Evolutionary conservation across 352 stramenopile genomes (phyloP), one percentile per base, ranked within the genome.

Genomic region (Phytophthora macrochlamydospora): DNA sequence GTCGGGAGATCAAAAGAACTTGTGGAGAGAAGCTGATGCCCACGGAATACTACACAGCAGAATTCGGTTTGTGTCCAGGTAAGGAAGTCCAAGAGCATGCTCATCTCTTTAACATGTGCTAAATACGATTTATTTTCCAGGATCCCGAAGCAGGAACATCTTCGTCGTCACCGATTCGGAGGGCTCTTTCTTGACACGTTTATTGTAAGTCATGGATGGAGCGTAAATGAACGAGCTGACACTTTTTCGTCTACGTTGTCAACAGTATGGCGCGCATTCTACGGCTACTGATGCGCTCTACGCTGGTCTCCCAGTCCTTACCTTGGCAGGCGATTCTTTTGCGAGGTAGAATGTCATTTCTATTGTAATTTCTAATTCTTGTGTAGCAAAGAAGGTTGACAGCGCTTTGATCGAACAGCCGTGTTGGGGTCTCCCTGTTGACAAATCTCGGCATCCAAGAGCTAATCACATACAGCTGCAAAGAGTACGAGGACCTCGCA

Each of bases 101-200:
- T 56, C 33, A 11, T 56, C 14, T 32, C 3, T 42, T 56, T 35
- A 13, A 3, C 14, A 33, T 59, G 18, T 4, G 54, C 43, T 56
- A 30, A 65, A 6, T 24, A 29, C 9, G 31, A 2, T 66, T 32
- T 61, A 40, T 24, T 8, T 51, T 37, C 12, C 40, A 89, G 82
- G 24, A 78, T 91, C 9, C 29, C 71, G n/a, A 95, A 97, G 59
- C 45, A 59, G 24, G 64, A 91, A 8, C 94, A 98, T 65, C 69
- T 98, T 11, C 56, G 62, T 37, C 81, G 94, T 13, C 81, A 97
- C 40, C 57, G 51, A 7, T 29, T 73, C 14, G 81, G 77, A n/a
- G 92, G 96, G 43, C 59, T 98, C 8, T 98, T 98, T 54, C 74
- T 98, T 31, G 95, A 98, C 78, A 98, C 92, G 12, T 87, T 97